phyloP scores from a whole-genome alignment of 192 early-diverging fungal species.

The Podila epicladia region DNA sequence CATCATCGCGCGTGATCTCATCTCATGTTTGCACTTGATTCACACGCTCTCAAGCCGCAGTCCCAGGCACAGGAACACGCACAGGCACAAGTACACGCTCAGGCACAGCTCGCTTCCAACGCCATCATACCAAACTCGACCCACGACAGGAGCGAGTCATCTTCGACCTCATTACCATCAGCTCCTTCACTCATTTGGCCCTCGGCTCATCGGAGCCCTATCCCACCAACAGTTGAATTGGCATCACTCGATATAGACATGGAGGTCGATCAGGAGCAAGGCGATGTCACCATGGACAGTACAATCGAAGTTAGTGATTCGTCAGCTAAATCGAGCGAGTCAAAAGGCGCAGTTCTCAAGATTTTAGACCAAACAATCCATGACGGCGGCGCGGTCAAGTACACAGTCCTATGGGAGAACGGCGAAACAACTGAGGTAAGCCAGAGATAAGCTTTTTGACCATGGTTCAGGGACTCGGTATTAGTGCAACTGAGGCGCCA shows the following conservation, averaged over 20 bases:
- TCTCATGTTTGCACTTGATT: too few relatives aligned
- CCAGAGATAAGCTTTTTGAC: too few relatives aligned
- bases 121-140: not conserved
- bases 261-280: slow-evolving; percentile 33
- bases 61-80: too few relatives aligned
- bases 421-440: slow-evolving; percentile 55
- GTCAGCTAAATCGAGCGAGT: not conserved
- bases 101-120: not conserved
- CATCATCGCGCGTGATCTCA: too few relatives aligned
- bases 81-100: not conserved
- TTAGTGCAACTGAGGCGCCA: too few relatives aligned
- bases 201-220: too few relatives aligned
- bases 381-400: slow-evolving; percentile 45
- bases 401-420: slow-evolving; percentile 50
- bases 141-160: not conserved
- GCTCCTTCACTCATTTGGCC: too few relatives aligned
- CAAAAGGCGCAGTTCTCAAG: slow-evolving; percentile 35
- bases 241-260: slow-evolving; percentile 1
- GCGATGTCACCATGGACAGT: not conserved
- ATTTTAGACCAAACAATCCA: slow-evolving; percentile 45
- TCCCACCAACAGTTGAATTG: too few relatives aligned
- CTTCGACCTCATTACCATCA: not conserved
- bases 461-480: too few relatives aligned
- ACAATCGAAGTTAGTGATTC: not conserved
- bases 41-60: too few relatives aligned